A percentile compares a stretch with the other conserved stretches of the same genome.
Conservation (phyloP, 2,329 filamentous ascomycete species). For the Reticulascus tulasneorum region DNA sequence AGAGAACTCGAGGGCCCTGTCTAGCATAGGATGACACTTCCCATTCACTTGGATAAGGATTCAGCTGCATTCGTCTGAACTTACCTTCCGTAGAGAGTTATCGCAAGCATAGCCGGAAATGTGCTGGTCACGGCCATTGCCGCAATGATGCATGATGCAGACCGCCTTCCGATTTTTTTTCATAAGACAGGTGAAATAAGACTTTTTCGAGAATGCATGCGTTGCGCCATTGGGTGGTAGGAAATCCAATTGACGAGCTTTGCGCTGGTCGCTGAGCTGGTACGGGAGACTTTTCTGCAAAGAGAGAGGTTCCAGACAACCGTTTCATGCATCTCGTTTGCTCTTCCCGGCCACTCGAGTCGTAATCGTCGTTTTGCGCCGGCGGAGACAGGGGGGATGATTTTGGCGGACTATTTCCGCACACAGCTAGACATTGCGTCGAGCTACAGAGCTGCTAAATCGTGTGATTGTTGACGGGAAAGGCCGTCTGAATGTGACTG, state of each 20-base stretch:
- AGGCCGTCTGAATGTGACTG: no score
- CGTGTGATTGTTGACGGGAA: no score
- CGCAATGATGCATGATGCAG: conserved; percentile 4
- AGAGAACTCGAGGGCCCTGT: not conserved
- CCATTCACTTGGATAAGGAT: not conserved
- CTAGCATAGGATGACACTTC: not conserved
- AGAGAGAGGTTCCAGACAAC: not conserved
- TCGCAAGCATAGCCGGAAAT: conserved; percentile 6
- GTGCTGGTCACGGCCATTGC: conserved; percentile 1
- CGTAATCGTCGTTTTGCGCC: no score
- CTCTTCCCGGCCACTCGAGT: conserved; percentile 3
- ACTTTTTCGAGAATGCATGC: no score
- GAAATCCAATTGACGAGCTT: not conserved
- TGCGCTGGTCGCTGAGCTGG: no score
- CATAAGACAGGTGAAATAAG: not conserved
- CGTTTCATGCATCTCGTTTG: not conserved
- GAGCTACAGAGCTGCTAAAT: no score
- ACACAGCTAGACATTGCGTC: no score
- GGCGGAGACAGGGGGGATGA: no score
- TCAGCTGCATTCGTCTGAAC: no score
- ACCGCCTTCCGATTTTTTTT: conserved; percentile 4
- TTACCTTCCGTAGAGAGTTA: not conserved
- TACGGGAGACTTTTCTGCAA: no score
- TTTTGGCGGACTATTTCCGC: no score
- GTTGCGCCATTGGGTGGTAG: no score